Evolutionary conservation across 225 moss, liverwort and hornwort genomes (phyloP), one percentile per base, ranked within the genome.

Genomic region (Marchantia paleacea): DNA sequence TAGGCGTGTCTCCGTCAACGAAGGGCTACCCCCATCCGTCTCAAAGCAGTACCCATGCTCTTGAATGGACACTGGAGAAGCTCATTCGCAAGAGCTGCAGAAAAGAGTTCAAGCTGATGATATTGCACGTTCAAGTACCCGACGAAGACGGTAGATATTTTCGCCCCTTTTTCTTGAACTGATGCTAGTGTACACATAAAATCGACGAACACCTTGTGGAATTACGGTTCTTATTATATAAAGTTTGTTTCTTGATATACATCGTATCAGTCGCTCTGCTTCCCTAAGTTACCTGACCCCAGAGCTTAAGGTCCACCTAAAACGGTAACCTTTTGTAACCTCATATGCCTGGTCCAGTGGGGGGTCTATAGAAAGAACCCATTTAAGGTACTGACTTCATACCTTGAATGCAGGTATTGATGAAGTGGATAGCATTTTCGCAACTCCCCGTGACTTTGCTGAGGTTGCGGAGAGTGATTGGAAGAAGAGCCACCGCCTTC

Each of bases 21-120:
- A 90, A 90, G 84, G 94, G 94, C n/a, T 97, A 97, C 85, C 96
- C 96, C 0, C 88, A 92, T 25, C 90, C 96, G 10, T 93, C 96
- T 81, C 89, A 91, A 30, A 94, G 92, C 82, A 97, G 96, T 79
- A 74, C 87, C 76, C 90, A 94, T 60, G 96, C 96, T 8, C 92
- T 97, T 50, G 85, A 89, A 12, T 97, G 94, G 94, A 76, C 89
- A 48, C 69, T 88, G 63, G 87, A 89, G 67, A 91, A 94, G 31
- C 92, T 97, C 75, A 85, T 97, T 84, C 90, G 88, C 74, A 85
- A 86, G 76, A 86, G 86, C 55, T 87, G 91, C 78, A 85, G 65
- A 61, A 86, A 89, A 73, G 81, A 88, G 55, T 94, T 85, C 84
- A 92, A 88, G 78, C 51, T 97, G 51, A 82, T 92, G 74, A 94